These are phyloP conservation scores for Entomortierella lignicola DNA, from an alignment of 192 early-diverging fungal genomes.

Conservation along the genomic window DNA sequence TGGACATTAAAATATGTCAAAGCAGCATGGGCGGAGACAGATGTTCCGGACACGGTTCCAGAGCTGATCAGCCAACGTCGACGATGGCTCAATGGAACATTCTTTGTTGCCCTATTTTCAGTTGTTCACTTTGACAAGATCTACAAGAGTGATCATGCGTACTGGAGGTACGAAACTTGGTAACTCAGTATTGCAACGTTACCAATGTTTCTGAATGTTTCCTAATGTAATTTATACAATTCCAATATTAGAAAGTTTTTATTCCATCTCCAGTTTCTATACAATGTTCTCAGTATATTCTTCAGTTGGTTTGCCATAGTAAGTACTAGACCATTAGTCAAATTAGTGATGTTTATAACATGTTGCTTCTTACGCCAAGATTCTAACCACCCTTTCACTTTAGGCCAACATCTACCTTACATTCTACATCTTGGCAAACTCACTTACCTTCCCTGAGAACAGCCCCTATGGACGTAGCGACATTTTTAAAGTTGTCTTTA, in stretches of 20 bases:
- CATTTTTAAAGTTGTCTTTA: conserved; percentile 69
- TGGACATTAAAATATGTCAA: conserved; percentile 82
- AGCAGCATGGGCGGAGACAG: conserved; percentile 79
- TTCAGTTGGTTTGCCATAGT: conserved; percentile 94
- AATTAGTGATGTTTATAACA: background rate
- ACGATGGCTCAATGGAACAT: conserved; percentile 84
- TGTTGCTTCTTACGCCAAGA: background rate
- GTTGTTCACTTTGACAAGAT: conserved; percentile 72
- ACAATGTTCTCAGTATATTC: conserved; percentile 85
- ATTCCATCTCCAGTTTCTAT: conserved; percentile 82
- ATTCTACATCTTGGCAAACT: conserved; percentile 63
- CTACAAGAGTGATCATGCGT: conserved; percentile 74
- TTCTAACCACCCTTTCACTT: background rate
- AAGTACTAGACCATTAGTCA: conserved; percentile 4
- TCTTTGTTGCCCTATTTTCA: conserved; percentile 83
- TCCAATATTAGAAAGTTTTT: conserved; percentile 65
- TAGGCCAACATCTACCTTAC: conserved; percentile 77
- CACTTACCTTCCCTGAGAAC: conserved; percentile 55
- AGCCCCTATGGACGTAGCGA: conserved; percentile 55
- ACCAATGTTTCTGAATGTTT: too few species aligned
- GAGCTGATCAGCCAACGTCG: conserved; percentile 86
- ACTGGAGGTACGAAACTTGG: conserved; percentile 33
- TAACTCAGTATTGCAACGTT: too few species aligned
- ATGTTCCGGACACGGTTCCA: conserved; percentile 78
- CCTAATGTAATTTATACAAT: too few species aligned